Conservation (phyloP, 2,329 filamentous ascomycete species). For the Aspergillus texensis region DNA sequence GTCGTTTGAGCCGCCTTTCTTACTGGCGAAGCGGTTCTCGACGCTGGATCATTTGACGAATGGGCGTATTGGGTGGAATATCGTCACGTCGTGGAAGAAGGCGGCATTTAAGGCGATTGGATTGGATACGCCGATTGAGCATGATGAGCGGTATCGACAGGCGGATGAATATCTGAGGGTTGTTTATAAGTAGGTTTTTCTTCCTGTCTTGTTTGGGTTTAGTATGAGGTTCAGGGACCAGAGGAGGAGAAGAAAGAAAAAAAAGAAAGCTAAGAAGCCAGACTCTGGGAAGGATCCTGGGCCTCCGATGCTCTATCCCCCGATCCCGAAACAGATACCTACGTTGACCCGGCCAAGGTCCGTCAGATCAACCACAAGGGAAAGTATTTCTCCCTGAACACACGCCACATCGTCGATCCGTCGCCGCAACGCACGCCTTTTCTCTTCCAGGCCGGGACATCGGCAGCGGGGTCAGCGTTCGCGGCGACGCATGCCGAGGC, state of each 20-base stretch:
- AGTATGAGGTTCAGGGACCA: background rate
- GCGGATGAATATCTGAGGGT: constrained; percentile 65
- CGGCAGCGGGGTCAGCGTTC: constrained; percentile 59
- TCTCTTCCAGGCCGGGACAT: constrained; percentile 49
- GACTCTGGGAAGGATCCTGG: constrained; percentile 60
- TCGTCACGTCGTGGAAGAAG: constrained; percentile 67
- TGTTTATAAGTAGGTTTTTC: constrained; percentile 59
- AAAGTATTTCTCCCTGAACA: constrained; percentile 54
- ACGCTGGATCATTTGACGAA: constrained; percentile 65
- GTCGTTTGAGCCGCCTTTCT: constrained; percentile 64
- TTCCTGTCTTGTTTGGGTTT: background rate
- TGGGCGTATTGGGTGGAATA: constrained; percentile 67
- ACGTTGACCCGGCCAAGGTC: constrained; percentile 62
- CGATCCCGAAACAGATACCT: constrained; percentile 57
- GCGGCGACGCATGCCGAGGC: constrained; percentile 62
- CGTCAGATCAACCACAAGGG: constrained; percentile 64
- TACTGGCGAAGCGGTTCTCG: constrained; percentile 64
- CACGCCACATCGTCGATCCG: constrained; percentile 55
- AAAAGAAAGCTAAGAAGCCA: constrained; percentile 23
- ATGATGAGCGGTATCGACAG: constrained; percentile 63
- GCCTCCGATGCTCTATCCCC: constrained; percentile 59
- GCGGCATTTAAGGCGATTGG: constrained; percentile 66
- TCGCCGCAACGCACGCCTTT: constrained; percentile 56
- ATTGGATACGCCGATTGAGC: constrained; percentile 58
- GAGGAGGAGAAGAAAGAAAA: background rate